Percentiles rank a stretch among this genome's conserved stretches.
Conservation (phyloP, 306 rosid genomes). For the Citrullus colocynthis region DNA sequence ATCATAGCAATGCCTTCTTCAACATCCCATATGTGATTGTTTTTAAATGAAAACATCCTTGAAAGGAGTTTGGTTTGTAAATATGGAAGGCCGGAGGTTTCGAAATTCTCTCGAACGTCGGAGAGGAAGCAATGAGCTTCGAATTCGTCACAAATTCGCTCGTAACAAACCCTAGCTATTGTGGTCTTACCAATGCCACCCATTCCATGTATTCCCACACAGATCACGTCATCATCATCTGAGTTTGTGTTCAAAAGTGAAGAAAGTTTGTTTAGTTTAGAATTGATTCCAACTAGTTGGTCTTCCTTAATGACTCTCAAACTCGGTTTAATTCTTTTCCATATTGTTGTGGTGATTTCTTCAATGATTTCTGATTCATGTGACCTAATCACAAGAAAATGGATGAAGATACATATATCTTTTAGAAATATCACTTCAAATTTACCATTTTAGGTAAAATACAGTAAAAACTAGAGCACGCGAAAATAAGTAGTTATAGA, state of each 20-base stretch:
- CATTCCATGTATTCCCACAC: constrained; percentile 5
- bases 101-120: background rate
- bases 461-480: too few species aligned
- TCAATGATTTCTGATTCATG: background rate
- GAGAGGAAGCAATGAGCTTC: constrained; percentile 8
- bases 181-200: constrained; percentile 13
- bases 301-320: background rate
- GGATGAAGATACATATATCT: background rate
- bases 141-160: background rate
- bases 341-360: background rate
- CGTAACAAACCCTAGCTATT: background rate
- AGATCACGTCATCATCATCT: background rate
- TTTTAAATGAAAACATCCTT: background rate
- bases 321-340: background rate
- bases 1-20: background rate
- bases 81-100: background rate
- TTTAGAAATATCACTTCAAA: background rate
- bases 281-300: background rate
- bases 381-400: background rate
- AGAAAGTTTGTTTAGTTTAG: background rate
- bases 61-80: constrained; percentile 8
- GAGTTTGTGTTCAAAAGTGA: background rate
- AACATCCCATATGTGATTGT: background rate
- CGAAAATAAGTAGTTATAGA: too few species aligned
- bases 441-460: background rate